Base-by-base conservation (phyloP, 2,329 filamentous ascomycete species). In the Sarocladium brachiariae region DNA sequence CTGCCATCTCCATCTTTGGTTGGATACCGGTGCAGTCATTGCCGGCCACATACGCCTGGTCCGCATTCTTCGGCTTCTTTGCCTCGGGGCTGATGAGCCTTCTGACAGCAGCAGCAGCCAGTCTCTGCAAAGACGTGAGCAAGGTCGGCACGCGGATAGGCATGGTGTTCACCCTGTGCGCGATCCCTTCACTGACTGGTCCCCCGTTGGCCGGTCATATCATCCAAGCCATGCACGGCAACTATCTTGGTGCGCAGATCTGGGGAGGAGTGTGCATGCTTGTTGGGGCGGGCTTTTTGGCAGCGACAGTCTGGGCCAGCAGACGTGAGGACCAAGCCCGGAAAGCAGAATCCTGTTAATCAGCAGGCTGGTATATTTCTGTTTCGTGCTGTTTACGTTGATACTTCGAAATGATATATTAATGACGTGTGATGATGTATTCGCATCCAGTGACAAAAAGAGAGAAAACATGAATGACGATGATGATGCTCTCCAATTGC, bases 31-130 rank as follows among this genome's bases (percentile, higher is more conserved):
- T 85, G 0, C 50, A 56, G 4, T 57, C 54, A 4, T 54, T 65
- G 6, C 24, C 14, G 31, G 46, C 18, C 7, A 49, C 46, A 2
- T 87, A 86, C 58, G 72, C 70, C 1, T 89, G 86, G 74, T 69
- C 78, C 0, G 67, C 73, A 0, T 71, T 84, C 51, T 87, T 85
- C 59, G 86, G 86, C 1, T 70, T 87, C 45, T 75, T 75, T 2
- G 80, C 75, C 0, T 83, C 81, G 0, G 81, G 74, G 0, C 77
- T 87, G 43, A 84, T 87, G 64, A 75, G 76, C 6, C 61, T 89
- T 10, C 87, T 87, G 57, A 84, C 85, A 0, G 80, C 83, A 0
- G 62, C 64, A 5, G 55, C 63, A 11, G 64, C 63, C 1, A 57
- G 75, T 23, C 62, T 83, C 50, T 78, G 74, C 3, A 69, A 68